Base-by-base conservation (phyloP, 306 rosid genomes). In the Pyrus communis region DNA sequence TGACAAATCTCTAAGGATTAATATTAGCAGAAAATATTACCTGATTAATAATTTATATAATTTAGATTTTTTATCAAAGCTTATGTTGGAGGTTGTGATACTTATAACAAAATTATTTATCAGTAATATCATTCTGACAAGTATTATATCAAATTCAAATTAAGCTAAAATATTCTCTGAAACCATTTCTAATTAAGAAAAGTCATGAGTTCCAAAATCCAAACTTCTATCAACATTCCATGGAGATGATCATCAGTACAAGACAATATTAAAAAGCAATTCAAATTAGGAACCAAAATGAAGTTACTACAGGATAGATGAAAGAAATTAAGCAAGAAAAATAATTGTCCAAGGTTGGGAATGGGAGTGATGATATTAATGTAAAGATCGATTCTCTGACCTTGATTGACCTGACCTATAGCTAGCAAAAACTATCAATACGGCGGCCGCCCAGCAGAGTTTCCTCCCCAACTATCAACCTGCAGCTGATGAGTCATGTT, bases 391-490 rank as follows among this genome's bases (percentile, higher is more conserved):
- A 43, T 62, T 71, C 74, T 74, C 83, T 80, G 71, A 80, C 83
- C 83, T 78, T 45, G 21, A 40, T 64, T 66, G 49, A 66, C 70
- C 70, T 66, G 81, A 71, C 71, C 81, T 64, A 64, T 67, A 59
- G 73, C 68, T 27, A 65, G 38, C 70, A 43, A 80, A 70, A 66
- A 31, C 35, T 12, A 63, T 87, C 83, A 89, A 74, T 81, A 93
- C 21, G 90, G 80, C 60, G 80, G 85, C 35, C 97, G 81, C 51
- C 93, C 97, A 1, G 87, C 85, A 4, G 96, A 82, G 78, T 91
- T 91, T 62, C 91, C 93, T 40, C 80, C 79, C 97, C 97, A 94
- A 31, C 90, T 88, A 64, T 94, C 93, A 31, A 79, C 87, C 4
- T 91, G 85, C 33, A 94, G 77, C 75, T 64, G 69, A 64, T 91